Evolutionary conservation across 306 rosid genomes (phyloP), one percentile per base, ranked within the genome.

Genomic region (Glycine soja): DNA sequence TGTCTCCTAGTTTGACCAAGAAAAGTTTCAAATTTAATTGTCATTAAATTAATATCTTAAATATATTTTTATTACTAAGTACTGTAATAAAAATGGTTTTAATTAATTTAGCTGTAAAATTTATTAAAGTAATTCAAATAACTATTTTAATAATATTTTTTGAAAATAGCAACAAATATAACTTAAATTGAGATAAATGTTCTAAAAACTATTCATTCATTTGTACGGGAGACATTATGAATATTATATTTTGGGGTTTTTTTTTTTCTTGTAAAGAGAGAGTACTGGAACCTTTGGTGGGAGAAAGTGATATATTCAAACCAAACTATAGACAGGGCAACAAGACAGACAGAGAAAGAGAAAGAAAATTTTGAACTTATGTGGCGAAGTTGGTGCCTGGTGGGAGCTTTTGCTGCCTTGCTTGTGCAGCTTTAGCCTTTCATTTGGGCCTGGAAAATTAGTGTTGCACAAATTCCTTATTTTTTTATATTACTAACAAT

Each of bases 341-440:
- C 24, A 65, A 66, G 72, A 66, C 72, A 15, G 14, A 34, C 5
- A 16, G 2, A 14, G 71, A 66, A 12, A 68, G 74, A 18, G 57
- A 65, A 11, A 70, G 8, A 47, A 65, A 38, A 0, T 42, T 38
- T 70, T 7, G 5, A 70, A 47, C 11, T 18, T 46, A 43, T 68
- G 40, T 70, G 56, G 43, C 15, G 42, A 16, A 47, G 74, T 70
- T 70, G 58, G 15, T 70, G 74, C 10, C 51, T 42, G 51, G 52
- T 66, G 52, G 51, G 14, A 9, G 13, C 6, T n/a, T 65, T 65
- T 65, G 32, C 32, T 40, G 34, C 72, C 52, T 40, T 38, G 5
- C 43, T 13, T 14, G 34, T 67, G 72, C 16, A 1, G 14, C 52
- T 42, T n/a, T 40, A 7, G 43, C 43, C 30, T 24, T 24, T 24